phyloP scores from a whole-genome alignment of 176 grass and related monocot species.

The Rhipidocladum racemiflorum region DNA sequence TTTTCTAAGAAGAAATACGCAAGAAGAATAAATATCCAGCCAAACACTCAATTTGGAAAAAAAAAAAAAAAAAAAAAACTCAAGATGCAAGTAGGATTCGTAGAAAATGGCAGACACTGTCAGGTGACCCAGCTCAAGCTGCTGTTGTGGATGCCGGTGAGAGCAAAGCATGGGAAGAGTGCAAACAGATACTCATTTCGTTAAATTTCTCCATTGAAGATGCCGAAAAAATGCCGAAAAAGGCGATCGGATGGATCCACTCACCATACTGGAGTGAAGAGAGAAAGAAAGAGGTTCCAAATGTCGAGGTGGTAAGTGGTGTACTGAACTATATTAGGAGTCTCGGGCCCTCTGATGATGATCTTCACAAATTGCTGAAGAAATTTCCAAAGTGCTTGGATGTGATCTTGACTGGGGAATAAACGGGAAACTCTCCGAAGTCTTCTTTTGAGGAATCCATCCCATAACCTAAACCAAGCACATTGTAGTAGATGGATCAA shows the following conservation, averaged over 20 bases:
- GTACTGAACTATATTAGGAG: conserved; percentile 57
- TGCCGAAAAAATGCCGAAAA: conserved; percentile 59
- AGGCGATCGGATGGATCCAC: conserved; percentile 82
- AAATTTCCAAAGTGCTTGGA: conserved; percentile 91
- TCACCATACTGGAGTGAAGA: conserved; percentile 91
- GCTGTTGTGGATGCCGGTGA: conserved; percentile 38
- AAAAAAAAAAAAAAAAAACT: too few relatives aligned
- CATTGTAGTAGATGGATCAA: background rate
- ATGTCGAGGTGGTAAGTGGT: conserved; percentile 32
- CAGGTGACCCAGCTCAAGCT: conserved; percentile 45
- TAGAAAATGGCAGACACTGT: conserved; percentile 28
- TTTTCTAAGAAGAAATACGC: conserved; percentile 28
- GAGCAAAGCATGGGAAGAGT: conserved; percentile 63
- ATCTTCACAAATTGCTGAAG: conserved; percentile 80
- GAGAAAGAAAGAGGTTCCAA: conserved; percentile 55
- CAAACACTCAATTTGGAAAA: background rate
- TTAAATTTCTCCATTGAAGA: conserved; percentile 62
- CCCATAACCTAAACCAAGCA: background rate
- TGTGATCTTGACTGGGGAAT: conserved; percentile 85
- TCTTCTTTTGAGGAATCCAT: conserved; percentile 74
- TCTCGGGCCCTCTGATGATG: conserved; percentile 68
- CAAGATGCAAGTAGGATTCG: background rate
- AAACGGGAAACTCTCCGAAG: conserved; percentile 65
- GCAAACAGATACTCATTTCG: conserved; percentile 44
- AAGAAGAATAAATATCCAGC: conserved; percentile 16